Conservation (phyloP, 2,329 filamentous ascomycete species). For the Cytospora leucostoma region DNA sequence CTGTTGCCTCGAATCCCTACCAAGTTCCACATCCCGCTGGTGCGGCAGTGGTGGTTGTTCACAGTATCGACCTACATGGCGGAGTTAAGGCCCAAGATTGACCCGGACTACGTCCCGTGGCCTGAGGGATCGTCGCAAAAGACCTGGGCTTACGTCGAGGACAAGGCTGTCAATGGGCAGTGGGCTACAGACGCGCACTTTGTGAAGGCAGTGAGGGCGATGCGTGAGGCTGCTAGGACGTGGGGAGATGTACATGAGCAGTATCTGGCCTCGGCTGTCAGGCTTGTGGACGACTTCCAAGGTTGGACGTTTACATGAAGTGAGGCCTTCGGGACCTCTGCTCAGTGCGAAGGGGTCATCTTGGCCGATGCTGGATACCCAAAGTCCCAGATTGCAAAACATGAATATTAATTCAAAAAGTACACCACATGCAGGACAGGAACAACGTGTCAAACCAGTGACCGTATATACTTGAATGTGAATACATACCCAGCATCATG, state of each 20-base stretch:
- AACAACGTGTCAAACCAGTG: no score
- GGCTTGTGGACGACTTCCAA: conserved; percentile 72
- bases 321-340: not conserved
- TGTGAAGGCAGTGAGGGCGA: conserved; percentile 76
- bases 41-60: conserved; percentile 90
- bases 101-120: conserved; percentile 60
- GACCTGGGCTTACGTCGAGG: conserved; percentile 75
- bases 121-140: conserved; percentile 60
- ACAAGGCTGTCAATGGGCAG: conserved; percentile 68
- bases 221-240: conserved; percentile 71
- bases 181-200: conserved; percentile 77
- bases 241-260: conserved; percentile 70
- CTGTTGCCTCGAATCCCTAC: conserved; percentile 75
- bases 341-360: not conserved
- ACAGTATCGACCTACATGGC: conserved; percentile 76
- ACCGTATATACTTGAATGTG: no score
- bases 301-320: conserved; percentile 57
- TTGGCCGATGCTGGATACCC: not conserved
- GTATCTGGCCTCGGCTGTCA: conserved; percentile 69
- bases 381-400: not conserved
- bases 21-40: conserved; percentile 70
- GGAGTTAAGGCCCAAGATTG: conserved; percentile 71
- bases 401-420: not conserved
- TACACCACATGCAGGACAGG: no score
- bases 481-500: no score